These are phyloP conservation scores for Parathielavia appendiculata DNA, from an alignment of 495 filamentous ascomycete species.

Conservation along the genomic window DNA sequence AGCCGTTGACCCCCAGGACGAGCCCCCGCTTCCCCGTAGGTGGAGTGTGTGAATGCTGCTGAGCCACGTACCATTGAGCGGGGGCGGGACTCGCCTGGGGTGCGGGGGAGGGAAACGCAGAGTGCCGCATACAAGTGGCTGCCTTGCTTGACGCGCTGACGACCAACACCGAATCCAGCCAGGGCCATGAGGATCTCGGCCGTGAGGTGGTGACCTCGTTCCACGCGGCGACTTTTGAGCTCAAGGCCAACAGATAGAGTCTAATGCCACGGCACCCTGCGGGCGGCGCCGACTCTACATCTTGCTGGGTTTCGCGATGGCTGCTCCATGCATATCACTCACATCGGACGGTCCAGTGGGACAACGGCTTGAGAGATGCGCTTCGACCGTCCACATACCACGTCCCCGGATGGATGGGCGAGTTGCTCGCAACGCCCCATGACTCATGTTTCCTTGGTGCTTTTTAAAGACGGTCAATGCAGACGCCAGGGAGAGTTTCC, in stretches of 20 bases:
- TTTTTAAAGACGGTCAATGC: neutral
- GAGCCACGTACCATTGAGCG: constrained; percentile 41
- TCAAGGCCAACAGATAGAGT: constrained; percentile 35
- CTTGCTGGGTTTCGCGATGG: neutral
- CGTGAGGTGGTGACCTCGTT: constrained; percentile 48
- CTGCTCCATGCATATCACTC: neutral
- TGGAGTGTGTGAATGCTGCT: constrained; percentile 3
- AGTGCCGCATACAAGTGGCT: constrained; percentile 46
- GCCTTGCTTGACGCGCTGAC: constrained; percentile 33
- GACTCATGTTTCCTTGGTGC: too few relatives aligned
- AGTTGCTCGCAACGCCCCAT: too few relatives aligned
- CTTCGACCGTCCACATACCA: neutral
- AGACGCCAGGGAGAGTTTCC: too few relatives aligned
- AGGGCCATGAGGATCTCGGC: constrained; percentile 43
- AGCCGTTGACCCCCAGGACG: constrained; percentile 3
- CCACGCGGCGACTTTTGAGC: constrained; percentile 28
- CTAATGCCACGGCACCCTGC: constrained; percentile 44
- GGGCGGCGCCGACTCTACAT: constrained; percentile 47
- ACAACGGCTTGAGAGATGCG: neutral
- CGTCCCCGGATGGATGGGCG: too few relatives aligned
- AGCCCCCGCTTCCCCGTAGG: neutral
- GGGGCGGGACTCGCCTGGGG: constrained; percentile 52
- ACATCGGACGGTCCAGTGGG: neutral
- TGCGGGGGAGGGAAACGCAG: constrained; percentile 49
- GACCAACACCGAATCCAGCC: constrained; percentile 40